Evolutionary conservation across 345 rosid genomes (phyloP).

Genomic region (Lumnitzera littorea): DNA sequence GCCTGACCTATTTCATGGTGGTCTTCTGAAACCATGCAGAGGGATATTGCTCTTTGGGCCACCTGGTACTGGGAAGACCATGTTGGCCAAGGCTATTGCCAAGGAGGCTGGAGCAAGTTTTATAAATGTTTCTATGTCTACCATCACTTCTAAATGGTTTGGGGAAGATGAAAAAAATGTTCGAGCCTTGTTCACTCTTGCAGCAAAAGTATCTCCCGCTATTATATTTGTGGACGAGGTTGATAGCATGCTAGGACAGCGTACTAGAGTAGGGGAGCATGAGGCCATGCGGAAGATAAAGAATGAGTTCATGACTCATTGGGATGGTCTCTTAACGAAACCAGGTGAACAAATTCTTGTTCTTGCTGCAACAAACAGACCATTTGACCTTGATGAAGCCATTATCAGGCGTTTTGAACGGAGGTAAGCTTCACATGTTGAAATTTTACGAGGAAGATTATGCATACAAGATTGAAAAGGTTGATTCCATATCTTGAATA

Average conservation of each 20-base stretch:
- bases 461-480: no score
- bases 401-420: conserved; percentile 89
- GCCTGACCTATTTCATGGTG: conserved; percentile 86
- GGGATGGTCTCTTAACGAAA: conserved; percentile 86
- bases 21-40: conserved; percentile 83
- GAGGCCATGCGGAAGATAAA: conserved; percentile 54
- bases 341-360: conserved; percentile 79
- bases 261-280: conserved; percentile 88
- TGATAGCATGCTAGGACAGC: conserved; percentile 96
- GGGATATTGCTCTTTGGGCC: conserved; percentile 98
- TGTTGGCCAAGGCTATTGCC: conserved; percentile 97
- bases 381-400: conserved; percentile 94
- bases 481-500: no score
- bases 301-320: conserved; percentile 39
- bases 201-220: conserved; percentile 86
- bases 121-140: conserved; percentile 93
- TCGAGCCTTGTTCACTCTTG: conserved; percentile 82
- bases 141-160: conserved; percentile 95
- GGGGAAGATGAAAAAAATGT: conserved; percentile 99
- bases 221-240: conserved; percentile 95
- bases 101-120: conserved; percentile 95
- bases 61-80: conserved; percentile 96
- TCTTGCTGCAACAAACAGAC: conserved; percentile 95
- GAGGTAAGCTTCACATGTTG: conserved; percentile 18
- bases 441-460: no score